phyloP scores from a whole-genome alignment of 2,329 filamentous ascomycete species.

The Paraphaeosphaeria minitans region DNA sequence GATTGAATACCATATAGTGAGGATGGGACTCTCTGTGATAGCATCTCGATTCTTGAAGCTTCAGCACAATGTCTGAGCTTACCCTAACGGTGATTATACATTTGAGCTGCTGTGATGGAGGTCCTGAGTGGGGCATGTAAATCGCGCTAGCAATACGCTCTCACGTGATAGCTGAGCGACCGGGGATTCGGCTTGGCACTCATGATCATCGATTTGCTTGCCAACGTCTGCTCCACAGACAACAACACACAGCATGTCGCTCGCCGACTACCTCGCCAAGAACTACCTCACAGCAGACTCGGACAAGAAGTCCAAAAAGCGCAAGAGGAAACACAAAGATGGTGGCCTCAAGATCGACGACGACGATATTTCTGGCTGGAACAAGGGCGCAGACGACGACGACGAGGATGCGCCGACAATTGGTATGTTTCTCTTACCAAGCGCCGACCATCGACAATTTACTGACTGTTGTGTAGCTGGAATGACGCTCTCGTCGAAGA shows the following conservation, averaged over 20 bases:
- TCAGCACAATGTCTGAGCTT: not conserved
- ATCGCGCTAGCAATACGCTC: not conserved
- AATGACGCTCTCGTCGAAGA: slow-evolving; percentile 32
- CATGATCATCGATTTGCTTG: not conserved
- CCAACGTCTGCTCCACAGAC: slow-evolving; percentile 13
- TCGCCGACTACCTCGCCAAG: slow-evolving; percentile 86
- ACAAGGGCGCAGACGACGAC: slow-evolving; percentile 56
- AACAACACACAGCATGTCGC: slow-evolving; percentile 55
- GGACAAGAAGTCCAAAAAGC: slow-evolving; percentile 58
- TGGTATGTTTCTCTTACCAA: slow-evolving; percentile 44
- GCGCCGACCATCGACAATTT: slow-evolving; percentile 26
- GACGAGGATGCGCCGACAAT: slow-evolving; percentile 60
- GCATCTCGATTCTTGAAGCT: not conserved
- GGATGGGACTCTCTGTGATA: not conserved
- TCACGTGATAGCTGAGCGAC: slow-evolving; percentile 24
- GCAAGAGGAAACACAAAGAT: slow-evolving; percentile 53
- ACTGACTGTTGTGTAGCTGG: slow-evolving; percentile 38
- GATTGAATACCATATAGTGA: not conserved
- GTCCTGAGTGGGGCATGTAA: not conserved
- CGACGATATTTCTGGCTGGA: slow-evolving; percentile 61
- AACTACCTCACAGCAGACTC: slow-evolving; percentile 80
- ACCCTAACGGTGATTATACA: not conserved
- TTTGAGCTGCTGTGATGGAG: not conserved
- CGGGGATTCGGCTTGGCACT: not conserved
- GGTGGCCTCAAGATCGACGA: slow-evolving; percentile 55